A percentile compares a stretch with the other conserved stretches of the same genome.
Conservation (phyloP, 768 basidiomycete genomes). For the Hygrocybe punicea region DNA sequence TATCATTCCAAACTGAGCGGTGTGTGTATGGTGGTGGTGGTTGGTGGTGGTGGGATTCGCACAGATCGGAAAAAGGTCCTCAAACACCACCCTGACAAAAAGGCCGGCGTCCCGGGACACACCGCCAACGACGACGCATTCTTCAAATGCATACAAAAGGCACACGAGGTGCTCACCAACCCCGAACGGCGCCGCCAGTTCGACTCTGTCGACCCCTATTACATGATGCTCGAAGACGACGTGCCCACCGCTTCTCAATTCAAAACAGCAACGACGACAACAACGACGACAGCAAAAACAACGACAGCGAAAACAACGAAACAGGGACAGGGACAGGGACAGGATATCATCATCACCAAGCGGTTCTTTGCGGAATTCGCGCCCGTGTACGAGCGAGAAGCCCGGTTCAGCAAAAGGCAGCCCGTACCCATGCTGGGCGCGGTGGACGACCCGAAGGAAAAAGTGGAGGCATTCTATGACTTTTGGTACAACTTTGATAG, state of each 20-base stretch:
- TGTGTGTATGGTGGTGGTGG: too few relatives aligned
- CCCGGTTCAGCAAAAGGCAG: constrained; percentile 84
- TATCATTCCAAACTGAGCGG: too few relatives aligned
- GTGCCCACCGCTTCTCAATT: constrained; percentile 63
- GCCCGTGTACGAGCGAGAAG: constrained; percentile 86
- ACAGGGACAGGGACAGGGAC: too few relatives aligned
- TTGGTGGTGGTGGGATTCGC: too few relatives aligned
- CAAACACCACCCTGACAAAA: constrained; percentile 98
- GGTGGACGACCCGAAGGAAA: constrained; percentile 66
- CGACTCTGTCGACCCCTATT: constrained; percentile 88
- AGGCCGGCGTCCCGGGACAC: constrained; percentile 46
- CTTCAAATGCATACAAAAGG: constrained; percentile 99
- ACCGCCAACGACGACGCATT: constrained; percentile 90
- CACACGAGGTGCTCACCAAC: constrained; percentile 89
- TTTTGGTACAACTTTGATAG: constrained; percentile 99
- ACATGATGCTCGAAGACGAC: constrained; percentile 71
- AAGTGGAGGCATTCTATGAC: constrained; percentile 92
- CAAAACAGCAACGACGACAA: constrained; percentile 34
- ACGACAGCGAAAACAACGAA: too few relatives aligned
- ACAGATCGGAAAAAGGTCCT: constrained; percentile 99
- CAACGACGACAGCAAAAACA: too few relatives aligned
- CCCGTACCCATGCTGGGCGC: constrained; percentile 81
- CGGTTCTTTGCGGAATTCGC: constrained; percentile 69
- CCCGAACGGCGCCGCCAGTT: constrained; percentile 88
- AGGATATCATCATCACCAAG: not conserved